Evolutionary conservation across 2,329 filamentous ascomycete genomes (phyloP).

Genomic region (Boeremia exigua): DNA sequence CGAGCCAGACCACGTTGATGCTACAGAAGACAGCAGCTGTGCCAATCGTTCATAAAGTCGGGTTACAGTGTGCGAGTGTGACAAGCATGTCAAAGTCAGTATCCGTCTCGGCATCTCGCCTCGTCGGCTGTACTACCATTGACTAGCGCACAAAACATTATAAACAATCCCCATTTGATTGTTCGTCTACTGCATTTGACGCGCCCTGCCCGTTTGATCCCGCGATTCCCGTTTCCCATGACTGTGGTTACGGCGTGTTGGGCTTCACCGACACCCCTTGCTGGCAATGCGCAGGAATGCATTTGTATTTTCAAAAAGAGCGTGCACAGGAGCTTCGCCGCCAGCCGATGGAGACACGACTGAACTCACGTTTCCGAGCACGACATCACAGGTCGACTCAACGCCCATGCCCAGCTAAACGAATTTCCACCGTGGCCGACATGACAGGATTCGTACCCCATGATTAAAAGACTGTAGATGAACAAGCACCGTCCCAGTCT

Average conservation of each 20-base stretch:
- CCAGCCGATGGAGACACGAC: neutral
- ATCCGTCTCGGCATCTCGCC: constrained; percentile 31
- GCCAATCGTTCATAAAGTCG: neutral
- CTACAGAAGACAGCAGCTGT: constrained; percentile 14
- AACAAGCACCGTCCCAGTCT: no score
- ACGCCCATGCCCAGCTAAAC: neutral
- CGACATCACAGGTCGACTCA: neutral
- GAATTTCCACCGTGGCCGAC: neutral
- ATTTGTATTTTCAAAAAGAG: neutral
- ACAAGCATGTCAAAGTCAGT: constrained; percentile 40
- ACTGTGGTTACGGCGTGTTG: constrained; percentile 15
- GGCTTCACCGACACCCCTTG: constrained; percentile 13
- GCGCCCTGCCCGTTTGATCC: constrained; percentile 39
- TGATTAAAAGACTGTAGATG: no score
- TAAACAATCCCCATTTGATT: constrained; percentile 25
- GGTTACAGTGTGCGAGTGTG: constrained; percentile 31
- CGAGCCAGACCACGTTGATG: constrained; percentile 37
- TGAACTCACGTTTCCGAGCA: neutral
- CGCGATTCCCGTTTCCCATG: constrained; percentile 36
- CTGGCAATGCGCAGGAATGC: constrained; percentile 6
- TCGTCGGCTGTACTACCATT: constrained; percentile 29
- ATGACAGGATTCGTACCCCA: no score
- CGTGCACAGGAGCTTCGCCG: neutral
- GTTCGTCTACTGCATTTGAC: constrained; percentile 28
- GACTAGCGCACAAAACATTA: constrained; percentile 30